Evolutionary conservation across 177 flowering plant species (phyloP).

Genomic region (Vitis hybrid): DNA sequence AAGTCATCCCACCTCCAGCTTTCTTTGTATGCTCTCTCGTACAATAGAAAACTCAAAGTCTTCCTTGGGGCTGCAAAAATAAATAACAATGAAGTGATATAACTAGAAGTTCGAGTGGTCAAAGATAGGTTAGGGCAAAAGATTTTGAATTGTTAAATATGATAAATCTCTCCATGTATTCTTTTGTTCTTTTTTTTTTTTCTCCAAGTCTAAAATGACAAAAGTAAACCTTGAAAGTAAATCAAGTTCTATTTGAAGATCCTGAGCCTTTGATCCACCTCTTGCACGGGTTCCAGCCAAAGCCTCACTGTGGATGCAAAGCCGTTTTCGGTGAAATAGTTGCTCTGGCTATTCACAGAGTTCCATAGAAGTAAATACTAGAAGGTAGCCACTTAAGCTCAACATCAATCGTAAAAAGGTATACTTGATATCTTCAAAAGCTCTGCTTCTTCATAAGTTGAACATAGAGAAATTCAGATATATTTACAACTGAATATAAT

Average conservation of each 20-base stretch:
- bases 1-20: slow-evolving; percentile 62
- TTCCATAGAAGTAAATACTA: slow-evolving; percentile 22
- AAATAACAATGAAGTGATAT: neutral
- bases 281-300: slow-evolving; percentile 94
- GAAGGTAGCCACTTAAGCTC: slow-evolving; percentile 7
- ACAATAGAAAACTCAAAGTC: slow-evolving; percentile 90
- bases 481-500: neutral
- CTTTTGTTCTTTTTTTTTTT: too few species aligned
- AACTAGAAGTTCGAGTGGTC: neutral
- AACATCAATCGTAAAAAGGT: neutral
- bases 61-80: slow-evolving; percentile 77
- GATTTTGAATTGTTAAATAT: neutral
- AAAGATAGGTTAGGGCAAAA: slow-evolving; percentile 1
- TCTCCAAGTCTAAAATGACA: neutral
- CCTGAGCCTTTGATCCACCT: slow-evolving; percentile 57
- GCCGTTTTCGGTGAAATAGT: slow-evolving; percentile 73
- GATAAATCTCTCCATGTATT: neutral
- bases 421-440: neutral
- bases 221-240: slow-evolving; percentile 66
- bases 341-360: slow-evolving; percentile 85
- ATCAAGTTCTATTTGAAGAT: slow-evolving; percentile 75
- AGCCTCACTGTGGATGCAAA: slow-evolving; percentile 77
- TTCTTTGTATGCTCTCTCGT: slow-evolving; percentile 75
- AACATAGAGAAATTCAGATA: neutral
- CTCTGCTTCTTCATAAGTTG: neutral